Base-by-base conservation (phyloP, 306 rosid species). In the Trichosanthes cucumerina region DNA sequence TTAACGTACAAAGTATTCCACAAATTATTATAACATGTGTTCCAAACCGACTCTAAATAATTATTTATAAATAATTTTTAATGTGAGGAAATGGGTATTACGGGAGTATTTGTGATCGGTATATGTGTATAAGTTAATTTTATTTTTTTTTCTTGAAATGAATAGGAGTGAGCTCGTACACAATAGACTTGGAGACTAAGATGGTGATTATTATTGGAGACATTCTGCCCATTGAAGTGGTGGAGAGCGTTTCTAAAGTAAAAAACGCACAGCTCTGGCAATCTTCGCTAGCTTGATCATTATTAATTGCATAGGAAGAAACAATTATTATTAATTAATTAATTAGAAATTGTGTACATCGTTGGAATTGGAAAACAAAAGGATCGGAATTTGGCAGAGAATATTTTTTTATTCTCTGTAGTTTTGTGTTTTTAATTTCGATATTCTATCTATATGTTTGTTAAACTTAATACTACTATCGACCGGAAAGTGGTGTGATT, bases 221-320 rank as follows among this genome's bases (percentile, higher is more conserved):
- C 65, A 50, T 79, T 79, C 39, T 81, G 26, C 60, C 69, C 26
- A 71, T 24, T 65, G 63, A 62, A 62, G 76, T 53, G 78, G 66
- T 24, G 8, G 77, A 78, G 24, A 75, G 79, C 24, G 68, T 78
- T 72, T 78, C 24, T 26, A 77, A 82, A 80, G 81, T 79, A 4
- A 79, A 79, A 79, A 79, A 65, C 56, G 76, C 81, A 13, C 63
- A 79, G 63, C 76, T 79, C 39, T 79, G 81, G 81, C 75, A 79
- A n/a, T 65, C 81, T 9, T 59, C 72, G 0, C 8, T 49, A 47
- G 24, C 60, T 47, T 73, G 23, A 72, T 28, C 56, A 44, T 7
- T 0, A 23, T 7, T 57, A 2, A 4, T 16, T 19, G 16, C 52
- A 53, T 53, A 53, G 1, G 58, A 58, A 24, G 6, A 24, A 59